A percentile compares a stretch with the other conserved stretches of the same genome.
Evolutionary conservation across 2,329 filamentous ascomycete genomes (phyloP).

Genomic region (Fusarium sp.): DNA sequence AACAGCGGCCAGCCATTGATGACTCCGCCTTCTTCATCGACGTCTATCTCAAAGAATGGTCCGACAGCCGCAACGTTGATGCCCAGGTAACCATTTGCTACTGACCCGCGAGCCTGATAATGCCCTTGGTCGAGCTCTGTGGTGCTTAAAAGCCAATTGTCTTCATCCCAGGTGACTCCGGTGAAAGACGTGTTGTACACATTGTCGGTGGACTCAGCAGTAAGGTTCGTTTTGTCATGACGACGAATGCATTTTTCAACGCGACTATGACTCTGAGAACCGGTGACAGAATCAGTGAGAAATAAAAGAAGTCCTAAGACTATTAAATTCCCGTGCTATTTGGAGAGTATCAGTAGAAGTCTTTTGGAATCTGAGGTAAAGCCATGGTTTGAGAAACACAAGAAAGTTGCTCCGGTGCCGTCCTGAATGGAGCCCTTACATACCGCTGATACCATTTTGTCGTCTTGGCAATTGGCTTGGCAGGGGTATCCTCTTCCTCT

Average conservation of each 20-base stretch:
- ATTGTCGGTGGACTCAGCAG: not conserved
- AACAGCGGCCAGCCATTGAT: constrained; percentile 16
- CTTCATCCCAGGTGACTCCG: constrained; percentile 1
- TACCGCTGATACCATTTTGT: not conserved
- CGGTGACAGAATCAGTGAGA: too few relatives aligned
- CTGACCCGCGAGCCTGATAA: constrained; percentile 1
- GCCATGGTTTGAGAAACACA: too few relatives aligned
- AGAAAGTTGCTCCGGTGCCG: too few relatives aligned
- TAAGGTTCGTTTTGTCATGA: not conserved
- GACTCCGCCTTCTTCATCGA: not conserved
- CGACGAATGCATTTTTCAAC: not conserved
- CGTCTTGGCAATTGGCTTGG: not conserved
- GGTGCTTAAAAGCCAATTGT: constrained; percentile 5
- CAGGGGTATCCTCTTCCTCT: not conserved
- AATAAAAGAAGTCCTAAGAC: too few relatives aligned
- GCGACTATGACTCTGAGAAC: not conserved
- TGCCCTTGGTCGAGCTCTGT: not conserved
- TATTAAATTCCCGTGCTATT: too few relatives aligned
- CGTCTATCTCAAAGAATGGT: not conserved
- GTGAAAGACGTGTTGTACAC: not conserved
- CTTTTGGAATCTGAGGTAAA: too few relatives aligned
- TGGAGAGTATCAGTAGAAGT: too few relatives aligned
- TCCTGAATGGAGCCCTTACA: not conserved
- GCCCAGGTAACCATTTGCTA: constrained; percentile 12
- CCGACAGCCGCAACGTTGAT: constrained; percentile 3